Percentiles rank a stretch among this genome's conserved stretches.
phyloP scores from a whole-genome alignment of 2,329 filamentous ascomycete genomes.

The Chaetomium strumarium region DNA sequence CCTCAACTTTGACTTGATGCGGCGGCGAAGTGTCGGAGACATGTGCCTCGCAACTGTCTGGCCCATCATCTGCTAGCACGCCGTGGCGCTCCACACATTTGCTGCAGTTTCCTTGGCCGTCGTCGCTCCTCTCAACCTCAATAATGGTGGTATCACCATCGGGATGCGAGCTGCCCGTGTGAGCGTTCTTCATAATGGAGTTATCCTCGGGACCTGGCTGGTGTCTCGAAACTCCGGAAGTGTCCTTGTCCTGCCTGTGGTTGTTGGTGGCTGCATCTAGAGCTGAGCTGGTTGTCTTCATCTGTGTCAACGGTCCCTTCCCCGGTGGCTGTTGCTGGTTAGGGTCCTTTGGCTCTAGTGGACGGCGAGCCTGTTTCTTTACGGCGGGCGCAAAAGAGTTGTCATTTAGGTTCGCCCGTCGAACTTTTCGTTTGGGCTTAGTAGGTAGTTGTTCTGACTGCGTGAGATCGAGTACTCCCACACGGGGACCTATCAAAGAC shows the following conservation, averaged over 20 bases:
- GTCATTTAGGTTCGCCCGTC: slow-evolving; percentile 2
- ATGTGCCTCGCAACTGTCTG: background rate
- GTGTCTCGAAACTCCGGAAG: background rate
- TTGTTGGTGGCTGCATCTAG: background rate
- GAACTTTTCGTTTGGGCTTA: slow-evolving; percentile 4
- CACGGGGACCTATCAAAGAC: background rate
- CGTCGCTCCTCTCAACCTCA: background rate
- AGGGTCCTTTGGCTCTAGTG: slow-evolving; percentile 1
- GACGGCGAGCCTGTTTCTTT: slow-evolving; percentile 10
- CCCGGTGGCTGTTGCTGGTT: background rate
- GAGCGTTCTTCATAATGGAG: too few species aligned
- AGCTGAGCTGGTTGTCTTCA: background rate
- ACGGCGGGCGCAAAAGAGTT: slow-evolving; percentile 7
- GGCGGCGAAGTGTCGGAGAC: background rate
- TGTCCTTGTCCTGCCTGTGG: background rate
- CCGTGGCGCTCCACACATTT: background rate
- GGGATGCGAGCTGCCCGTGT: background rate
- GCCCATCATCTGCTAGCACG: background rate
- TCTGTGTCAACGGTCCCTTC: background rate
- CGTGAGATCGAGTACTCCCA: slow-evolving; percentile 22
- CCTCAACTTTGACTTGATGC: background rate
- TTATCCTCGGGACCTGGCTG: too few species aligned
- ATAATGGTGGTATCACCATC: background rate
- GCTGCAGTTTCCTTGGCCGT: background rate
- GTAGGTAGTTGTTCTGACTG: slow-evolving; percentile 9